Evolutionary conservation across 306 rosid genomes (phyloP).

Genomic region (Sindora glabra): DNA sequence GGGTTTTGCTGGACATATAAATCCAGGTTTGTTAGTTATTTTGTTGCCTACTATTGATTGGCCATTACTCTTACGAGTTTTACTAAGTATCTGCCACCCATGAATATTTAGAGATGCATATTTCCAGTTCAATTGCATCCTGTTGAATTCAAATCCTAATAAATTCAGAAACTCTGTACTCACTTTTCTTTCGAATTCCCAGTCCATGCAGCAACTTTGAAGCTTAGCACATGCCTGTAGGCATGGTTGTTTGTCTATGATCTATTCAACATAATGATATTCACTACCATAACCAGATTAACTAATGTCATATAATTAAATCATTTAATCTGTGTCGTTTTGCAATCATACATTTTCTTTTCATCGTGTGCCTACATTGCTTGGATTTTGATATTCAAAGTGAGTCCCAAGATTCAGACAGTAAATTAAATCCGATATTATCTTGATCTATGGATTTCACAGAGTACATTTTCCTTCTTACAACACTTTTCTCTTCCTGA

Average conservation of each 20-base stretch:
- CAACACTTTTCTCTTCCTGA: neutral
- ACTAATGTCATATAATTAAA: neutral
- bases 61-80: neutral
- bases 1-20: constrained; percentile 46
- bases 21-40: constrained; percentile 54
- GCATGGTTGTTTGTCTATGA: neutral
- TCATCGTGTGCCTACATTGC: neutral
- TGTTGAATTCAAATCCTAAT: neutral
- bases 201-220: neutral
- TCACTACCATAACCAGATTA: neutral
- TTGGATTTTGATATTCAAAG: neutral
- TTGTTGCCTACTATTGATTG: constrained; percentile 11
- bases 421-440: neutral
- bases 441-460: neutral
- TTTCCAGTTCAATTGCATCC: neutral
- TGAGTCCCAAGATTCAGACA: neutral
- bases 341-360: neutral
- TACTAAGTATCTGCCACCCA: neutral
- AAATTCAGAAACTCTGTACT: neutral
- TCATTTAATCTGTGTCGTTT: neutral
- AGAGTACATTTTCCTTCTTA: constrained; percentile 1
- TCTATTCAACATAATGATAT: neutral
- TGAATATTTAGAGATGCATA: neutral
- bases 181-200: neutral
- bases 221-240: neutral